phyloP scores from a whole-genome alignment of 257 asterid species.

The Capsicum rhomboideum region DNA sequence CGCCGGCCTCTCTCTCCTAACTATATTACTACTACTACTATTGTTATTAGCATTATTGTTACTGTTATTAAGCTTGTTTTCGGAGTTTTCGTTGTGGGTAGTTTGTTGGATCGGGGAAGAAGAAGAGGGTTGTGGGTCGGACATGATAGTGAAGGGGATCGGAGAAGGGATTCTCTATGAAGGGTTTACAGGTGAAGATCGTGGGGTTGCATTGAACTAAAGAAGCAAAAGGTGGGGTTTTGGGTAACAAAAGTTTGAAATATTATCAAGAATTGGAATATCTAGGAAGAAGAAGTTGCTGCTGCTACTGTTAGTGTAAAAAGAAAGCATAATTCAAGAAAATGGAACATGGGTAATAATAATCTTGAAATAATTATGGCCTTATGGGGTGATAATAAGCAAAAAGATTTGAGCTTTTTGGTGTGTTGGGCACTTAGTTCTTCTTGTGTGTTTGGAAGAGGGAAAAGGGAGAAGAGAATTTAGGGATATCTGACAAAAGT shows the following conservation, averaged over 20 bases:
- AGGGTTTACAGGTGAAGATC: conserved; percentile 28
- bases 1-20: conserved; percentile 83
- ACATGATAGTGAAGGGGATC: conserved; percentile 25
- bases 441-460: not conserved
- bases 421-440: not conserved
- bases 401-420: not conserved
- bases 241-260: not conserved
- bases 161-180: conserved; percentile 23
- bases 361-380: not conserved
- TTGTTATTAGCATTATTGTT: conserved; percentile 16
- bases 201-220: conserved; percentile 29
- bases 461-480: not conserved
- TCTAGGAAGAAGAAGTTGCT: not conserved
- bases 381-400: not conserved
- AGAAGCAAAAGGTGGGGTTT: conserved; percentile 3
- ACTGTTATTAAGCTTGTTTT: not conserved
- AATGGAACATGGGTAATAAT: conserved; percentile 4
- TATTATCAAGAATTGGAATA: not conserved
- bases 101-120: conserved; percentile 54
- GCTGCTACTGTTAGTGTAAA: not conserved
- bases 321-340: not conserved
- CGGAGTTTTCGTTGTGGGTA: conserved; percentile 12
- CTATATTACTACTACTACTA: conserved; percentile 18
- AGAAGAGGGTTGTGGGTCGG: conserved; percentile 26
- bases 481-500: not conserved